Evolutionary conservation across 805 yeast species (phyloP), one percentile per base, ranked within the genome.

Genomic region (Spencermartinsiella europaea): DNA sequence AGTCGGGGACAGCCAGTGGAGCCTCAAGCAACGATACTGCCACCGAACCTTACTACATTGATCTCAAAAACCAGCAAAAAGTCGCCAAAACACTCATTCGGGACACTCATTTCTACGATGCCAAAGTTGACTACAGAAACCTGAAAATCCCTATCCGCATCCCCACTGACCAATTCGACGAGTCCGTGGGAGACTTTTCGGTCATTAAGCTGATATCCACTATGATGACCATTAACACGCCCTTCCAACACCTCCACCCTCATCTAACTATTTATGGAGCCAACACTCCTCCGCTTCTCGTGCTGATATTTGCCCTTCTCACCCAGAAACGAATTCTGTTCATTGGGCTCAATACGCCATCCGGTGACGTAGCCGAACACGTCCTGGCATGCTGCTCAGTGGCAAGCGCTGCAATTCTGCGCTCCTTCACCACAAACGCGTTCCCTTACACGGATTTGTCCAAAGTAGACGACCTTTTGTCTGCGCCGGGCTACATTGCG

Each of bases 401-500:
- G 37, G 68, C 75, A 10, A 76, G 79, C 1, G 81, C 82, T 1
- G 81, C 80, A 3, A 68, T 78, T 7, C 55, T 77, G 41, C 65
- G 75, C 17, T 79, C 80, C 2, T 56, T 76, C 12, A 65, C 68
- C 42, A 68, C 72, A 47, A 70, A 73, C 44, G 66, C 78, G 20
- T 79, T 76, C 56, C 83, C 83, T 1, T 74, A 77, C 42, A 69
- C 78, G 3, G 82, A 79, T 52, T 73, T 78, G 16, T 72, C 78
- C 20, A 75, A 76, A 48, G 73, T 75, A 20, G 80, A 76, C 48
- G 66, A 75, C 8, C 63, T 79, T 48, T 69, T 70, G 42, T 63
- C 67, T 42, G 71, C 78, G 42, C 72, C 68, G 10, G 76, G 79
- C 14, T 78, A 63, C 55, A 63, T 78, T 49, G 83, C 82, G 1